Evolutionary conservation across 768 basidiomycete species (phyloP).

Genomic region (Amanita pseudoporphyria): DNA sequence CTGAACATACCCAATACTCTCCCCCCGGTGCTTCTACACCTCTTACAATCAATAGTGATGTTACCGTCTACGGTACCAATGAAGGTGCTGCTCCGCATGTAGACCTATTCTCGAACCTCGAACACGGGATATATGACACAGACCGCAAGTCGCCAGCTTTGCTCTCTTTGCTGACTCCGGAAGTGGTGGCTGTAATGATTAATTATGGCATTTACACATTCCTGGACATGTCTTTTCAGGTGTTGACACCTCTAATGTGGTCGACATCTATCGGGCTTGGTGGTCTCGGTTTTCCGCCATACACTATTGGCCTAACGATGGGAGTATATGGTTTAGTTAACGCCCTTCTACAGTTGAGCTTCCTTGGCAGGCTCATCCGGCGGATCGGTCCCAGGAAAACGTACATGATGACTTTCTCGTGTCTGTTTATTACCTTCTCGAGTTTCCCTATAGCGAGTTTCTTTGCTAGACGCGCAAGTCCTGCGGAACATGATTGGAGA

Average conservation of each 20-base stretch:
- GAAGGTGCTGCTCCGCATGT: background rate
- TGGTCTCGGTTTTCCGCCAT: constrained; percentile 46
- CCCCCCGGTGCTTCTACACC: background rate
- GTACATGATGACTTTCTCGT: constrained; percentile 24
- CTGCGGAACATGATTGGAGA: background rate
- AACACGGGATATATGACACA: background rate
- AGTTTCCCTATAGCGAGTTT: constrained; percentile 7
- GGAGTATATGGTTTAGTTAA: constrained; percentile 40
- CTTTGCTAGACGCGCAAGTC: background rate
- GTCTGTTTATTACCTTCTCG: constrained; percentile 11
- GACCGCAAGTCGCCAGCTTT: background rate
- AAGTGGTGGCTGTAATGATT: background rate
- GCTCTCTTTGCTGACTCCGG: background rate
- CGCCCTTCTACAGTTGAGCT: constrained; percentile 39
- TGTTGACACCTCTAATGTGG: constrained; percentile 20
- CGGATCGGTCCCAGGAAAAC: constrained; percentile 34
- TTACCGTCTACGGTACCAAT: background rate
- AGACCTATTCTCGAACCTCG: background rate
- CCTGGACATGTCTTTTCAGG: constrained; percentile 3
- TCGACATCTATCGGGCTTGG: constrained; percentile 44
- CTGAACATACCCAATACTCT: background rate
- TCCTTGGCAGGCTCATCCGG: constrained; percentile 35
- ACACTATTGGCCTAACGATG: constrained; percentile 42
- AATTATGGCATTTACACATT: background rate
- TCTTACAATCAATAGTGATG: background rate